Base-by-base conservation (phyloP, 257 asterid species). In the Solanum paucissectum region DNA sequence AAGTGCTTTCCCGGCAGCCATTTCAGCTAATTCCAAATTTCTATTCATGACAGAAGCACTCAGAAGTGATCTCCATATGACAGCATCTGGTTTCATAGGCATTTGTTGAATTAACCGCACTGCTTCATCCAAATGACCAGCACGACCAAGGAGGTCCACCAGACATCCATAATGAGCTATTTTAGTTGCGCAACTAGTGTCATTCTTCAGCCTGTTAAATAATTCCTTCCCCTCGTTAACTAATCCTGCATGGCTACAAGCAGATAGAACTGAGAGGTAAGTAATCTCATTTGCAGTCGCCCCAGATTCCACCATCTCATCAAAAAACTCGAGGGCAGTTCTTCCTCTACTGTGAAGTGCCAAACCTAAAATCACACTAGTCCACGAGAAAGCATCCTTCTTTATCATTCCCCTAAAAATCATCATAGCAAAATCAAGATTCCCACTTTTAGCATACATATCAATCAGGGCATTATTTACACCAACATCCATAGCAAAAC, bases 381-480 rank as follows among this genome's bases (percentile, higher is more conserved):
- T 94, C 96, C 98, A 95, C 13, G 98, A 92, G 87, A 93, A 94
- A 86, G 92, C 87, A 87, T 95, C 98, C 90, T 91, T 94, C 46
- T 85, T 89, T 83, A 89, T 68, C 92, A 95, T 92, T 85, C 81
- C 75, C 74, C 82, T 66, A 75, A 95, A 95, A 7, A 94, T 75
- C 89, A 85, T 92, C 64, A 87, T 71, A 23, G 96, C 95, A 14
- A 93, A 91, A 81, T 93, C 95, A 86, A 94, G 92, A 89, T 86
- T 87, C 23, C 98, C 98, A 86, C 94, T 91, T 89, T 95, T 95
- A 60, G 93, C 94, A 60, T 95, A 95, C 98, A 95, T 94, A 91
- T 93, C 98, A 87, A 94, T 90, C 89, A 95, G 86, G 55, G 93
- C 98, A 88, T 94, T 95, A 86, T 92, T 94, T 87, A 94, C 93